These are phyloP conservation scores for Escovopsis sp. DNA, from an alignment of 2,329 filamentous ascomycete genomes.

Conservation along the genomic window DNA sequence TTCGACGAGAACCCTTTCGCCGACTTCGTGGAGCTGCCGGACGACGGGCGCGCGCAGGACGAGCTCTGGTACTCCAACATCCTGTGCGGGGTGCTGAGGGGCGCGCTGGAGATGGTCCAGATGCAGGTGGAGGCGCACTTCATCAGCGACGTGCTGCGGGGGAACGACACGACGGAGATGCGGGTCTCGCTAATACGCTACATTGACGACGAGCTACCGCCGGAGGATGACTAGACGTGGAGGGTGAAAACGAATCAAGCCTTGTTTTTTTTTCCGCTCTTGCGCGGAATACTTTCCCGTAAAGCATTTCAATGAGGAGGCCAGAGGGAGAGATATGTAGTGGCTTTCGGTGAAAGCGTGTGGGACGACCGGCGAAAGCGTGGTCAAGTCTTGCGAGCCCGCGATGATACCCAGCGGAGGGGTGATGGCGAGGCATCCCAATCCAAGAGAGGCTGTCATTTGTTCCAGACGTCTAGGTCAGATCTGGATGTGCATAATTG, in stretches of 20 bases:
- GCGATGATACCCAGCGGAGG: no score
- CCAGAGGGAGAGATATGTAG: no score
- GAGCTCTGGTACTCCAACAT: conserved; percentile 99
- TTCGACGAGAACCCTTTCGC: conserved; percentile 96
- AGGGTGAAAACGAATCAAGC: background rate
- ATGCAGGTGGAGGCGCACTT: conserved; percentile 98
- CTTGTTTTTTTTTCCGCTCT: background rate
- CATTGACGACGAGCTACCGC: conserved; percentile 94
- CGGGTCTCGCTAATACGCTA: conserved; percentile 81
- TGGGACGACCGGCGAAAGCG: no score
- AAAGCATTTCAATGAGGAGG: no score
- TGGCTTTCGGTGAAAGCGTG: no score
- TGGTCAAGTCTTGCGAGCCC: no score
- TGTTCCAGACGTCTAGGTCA: no score
- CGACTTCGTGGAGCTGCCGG: conserved; percentile 93
- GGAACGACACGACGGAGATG: conserved; percentile 96
- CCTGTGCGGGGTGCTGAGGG: conserved; percentile 79
- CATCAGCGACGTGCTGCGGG: conserved; percentile 80
- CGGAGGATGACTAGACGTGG: conserved; percentile 66
- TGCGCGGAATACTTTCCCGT: no score
- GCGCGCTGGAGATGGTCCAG: conserved; percentile 95
- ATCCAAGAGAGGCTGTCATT: no score
- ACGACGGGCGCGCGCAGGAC: conserved; percentile 89
- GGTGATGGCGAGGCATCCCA: no score
- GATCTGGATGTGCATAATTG: no score